Evolutionary conservation across 108 stramenopile genomes (phyloP).

Genomic region (Pseudonitzschia pungens): DNA sequence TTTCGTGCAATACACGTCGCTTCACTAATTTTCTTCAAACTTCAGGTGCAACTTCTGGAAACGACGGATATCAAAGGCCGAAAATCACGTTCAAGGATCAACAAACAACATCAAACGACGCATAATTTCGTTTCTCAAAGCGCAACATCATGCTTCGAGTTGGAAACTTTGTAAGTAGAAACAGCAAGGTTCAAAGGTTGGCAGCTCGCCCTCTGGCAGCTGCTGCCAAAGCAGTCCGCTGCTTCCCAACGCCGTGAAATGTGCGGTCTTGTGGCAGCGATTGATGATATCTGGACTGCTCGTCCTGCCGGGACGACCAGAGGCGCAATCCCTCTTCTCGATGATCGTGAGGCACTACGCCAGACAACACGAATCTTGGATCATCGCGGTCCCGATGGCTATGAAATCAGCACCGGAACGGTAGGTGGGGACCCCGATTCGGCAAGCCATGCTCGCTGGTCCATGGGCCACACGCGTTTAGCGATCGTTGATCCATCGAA

Average conservation of each 20-base stretch:
- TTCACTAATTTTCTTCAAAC: neutral
- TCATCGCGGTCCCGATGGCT: constrained; percentile 67
- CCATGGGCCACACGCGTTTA: constrained; percentile 65
- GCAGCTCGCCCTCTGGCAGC: neutral
- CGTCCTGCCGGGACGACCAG: constrained; percentile 7
- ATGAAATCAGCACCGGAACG: constrained; percentile 36
- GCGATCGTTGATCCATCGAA: constrained; percentile 71
- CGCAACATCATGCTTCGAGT: constrained; percentile 26
- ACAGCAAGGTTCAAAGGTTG: constrained; percentile 23
- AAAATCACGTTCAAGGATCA: neutral
- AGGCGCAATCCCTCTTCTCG: constrained; percentile 37
- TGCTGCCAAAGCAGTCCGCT: constrained; percentile 2
- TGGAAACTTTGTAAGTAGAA: constrained; percentile 17
- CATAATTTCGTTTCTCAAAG: constrained; percentile 11
- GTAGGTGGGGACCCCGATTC: constrained; percentile 24
- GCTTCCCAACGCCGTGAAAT: constrained; percentile 23
- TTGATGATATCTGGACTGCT: constrained; percentile 50
- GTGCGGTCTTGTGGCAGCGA: constrained; percentile 55
- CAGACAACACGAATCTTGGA: constrained; percentile 40
- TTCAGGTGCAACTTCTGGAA: constrained; percentile 7
- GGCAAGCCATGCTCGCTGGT: constrained; percentile 29
- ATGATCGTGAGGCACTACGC: constrained; percentile 27
- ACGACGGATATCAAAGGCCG: neutral
- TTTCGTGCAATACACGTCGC: constrained; percentile 2
- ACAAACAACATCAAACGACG: neutral